Conservation (phyloP, 257 asterid genomes). For the Nemophila menziesii region DNA sequence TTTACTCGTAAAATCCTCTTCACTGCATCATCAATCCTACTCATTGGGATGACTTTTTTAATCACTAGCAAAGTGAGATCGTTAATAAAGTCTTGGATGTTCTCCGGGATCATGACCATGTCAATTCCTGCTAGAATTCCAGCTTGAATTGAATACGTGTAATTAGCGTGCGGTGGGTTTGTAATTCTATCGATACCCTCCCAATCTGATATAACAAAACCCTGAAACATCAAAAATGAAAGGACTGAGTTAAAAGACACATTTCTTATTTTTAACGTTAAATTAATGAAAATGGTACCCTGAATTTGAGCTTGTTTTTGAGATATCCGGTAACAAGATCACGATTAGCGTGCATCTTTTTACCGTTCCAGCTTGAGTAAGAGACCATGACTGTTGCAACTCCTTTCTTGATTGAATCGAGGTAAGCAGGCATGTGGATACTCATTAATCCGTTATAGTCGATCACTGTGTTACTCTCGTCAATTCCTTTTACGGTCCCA, state of each 20-base stretch:
- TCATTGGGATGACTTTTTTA: constrained; percentile 32
- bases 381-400: constrained; percentile 65
- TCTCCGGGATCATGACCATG: constrained; percentile 71
- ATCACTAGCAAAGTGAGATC: constrained; percentile 33
- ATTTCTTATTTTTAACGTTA: too few species aligned
- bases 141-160: constrained; percentile 71
- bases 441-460: constrained; percentile 27
- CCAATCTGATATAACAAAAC: constrained; percentile 85
- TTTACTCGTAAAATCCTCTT: constrained; percentile 45
- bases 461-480: constrained; percentile 50
- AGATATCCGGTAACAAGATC: constrained; percentile 41
- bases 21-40: constrained; percentile 58
- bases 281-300: constrained; percentile 23
- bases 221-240: constrained; percentile 59
- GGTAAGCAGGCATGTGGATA: constrained; percentile 64
- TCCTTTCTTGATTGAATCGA: constrained; percentile 45
- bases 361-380: constrained; percentile 60
- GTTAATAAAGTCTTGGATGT: constrained; percentile 28
- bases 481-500: constrained; percentile 43
- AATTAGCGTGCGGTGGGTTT: constrained; percentile 57
- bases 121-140: constrained; percentile 77
- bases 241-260: not conserved
- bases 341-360: constrained; percentile 45
- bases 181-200: constrained; percentile 73
- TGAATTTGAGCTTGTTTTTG: constrained; percentile 46